Percentiles rank a stretch among this genome's conserved stretches.
phyloP scores from a whole-genome alignment of 1,139 yeast genomes.

The Hemisphaericaspora xylanilytica region DNA sequence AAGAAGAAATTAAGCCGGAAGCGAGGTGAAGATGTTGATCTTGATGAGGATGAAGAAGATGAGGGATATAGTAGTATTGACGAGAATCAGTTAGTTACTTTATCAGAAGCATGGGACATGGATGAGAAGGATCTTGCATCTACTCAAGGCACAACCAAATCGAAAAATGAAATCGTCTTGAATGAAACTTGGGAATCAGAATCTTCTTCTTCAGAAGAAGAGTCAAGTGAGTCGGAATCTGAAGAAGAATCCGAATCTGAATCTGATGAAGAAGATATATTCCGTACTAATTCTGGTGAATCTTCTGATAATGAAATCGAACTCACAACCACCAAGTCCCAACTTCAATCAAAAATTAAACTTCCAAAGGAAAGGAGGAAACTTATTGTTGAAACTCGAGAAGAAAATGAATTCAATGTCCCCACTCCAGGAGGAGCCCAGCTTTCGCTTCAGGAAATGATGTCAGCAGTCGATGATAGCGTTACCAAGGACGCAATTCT shows the following conservation, averaged over 20 bases:
- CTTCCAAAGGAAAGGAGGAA: constrained; percentile 39
- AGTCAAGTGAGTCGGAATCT: not conserved
- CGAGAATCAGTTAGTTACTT: constrained; percentile 68
- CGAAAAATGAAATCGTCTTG: constrained; percentile 33
- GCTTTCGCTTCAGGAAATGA: constrained; percentile 72
- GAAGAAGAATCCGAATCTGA: constrained; percentile 27
- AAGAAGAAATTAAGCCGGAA: constrained; percentile 27
- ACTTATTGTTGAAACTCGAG: constrained; percentile 50
- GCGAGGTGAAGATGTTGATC: constrained; percentile 18
- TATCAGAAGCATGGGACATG: constrained; percentile 87
- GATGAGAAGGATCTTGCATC: constrained; percentile 54
- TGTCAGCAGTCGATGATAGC: constrained; percentile 56
- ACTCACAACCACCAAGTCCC: constrained; percentile 33
- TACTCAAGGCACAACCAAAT: constrained; percentile 17
- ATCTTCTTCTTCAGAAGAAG: constrained; percentile 13
- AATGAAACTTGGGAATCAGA: constrained; percentile 39
- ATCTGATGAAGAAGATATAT: constrained; percentile 19
- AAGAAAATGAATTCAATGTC: constrained; percentile 70
- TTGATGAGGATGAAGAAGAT: constrained; percentile 20
- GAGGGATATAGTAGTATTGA: constrained; percentile 61
- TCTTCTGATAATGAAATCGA: constrained; percentile 28
- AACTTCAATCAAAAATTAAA: constrained; percentile 28
- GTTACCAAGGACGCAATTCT: constrained; percentile 50
- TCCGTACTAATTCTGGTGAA: constrained; percentile 19
- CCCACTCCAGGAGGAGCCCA: constrained; percentile 55